Percentiles rank a stretch among this genome's conserved stretches.
Conservation (phyloP, 2,329 filamentous ascomycete genomes). For the Aspergillus hortae region DNA sequence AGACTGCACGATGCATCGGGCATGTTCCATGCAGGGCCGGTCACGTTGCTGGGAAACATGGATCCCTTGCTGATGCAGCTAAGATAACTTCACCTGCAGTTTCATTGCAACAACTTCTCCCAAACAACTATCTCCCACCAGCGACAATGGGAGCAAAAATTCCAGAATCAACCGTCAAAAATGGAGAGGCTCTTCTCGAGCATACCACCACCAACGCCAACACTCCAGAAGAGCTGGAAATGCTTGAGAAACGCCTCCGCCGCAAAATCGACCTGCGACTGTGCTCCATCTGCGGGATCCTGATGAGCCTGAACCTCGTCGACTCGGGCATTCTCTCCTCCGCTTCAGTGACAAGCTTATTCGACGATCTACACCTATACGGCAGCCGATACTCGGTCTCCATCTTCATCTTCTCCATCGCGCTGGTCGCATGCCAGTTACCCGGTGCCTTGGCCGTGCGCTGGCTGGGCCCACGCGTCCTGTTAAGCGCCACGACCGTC, state of each 20-base stretch:
- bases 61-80: too few relatives aligned
- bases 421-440: conserved; percentile 65
- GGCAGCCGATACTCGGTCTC: conserved; percentile 66
- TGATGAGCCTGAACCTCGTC: conserved; percentile 66
- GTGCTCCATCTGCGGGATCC: conserved; percentile 67
- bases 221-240: conserved; percentile 15
- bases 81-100: too few relatives aligned
- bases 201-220: too few relatives aligned
- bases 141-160: too few relatives aligned
- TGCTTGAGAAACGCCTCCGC: conserved; percentile 49
- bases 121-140: too few relatives aligned
- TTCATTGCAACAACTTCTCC: too few relatives aligned
- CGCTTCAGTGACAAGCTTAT: conserved; percentile 67
- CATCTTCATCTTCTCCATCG: conserved; percentile 71
- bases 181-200: too few relatives aligned
- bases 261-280: conserved; percentile 65
- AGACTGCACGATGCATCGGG: not conserved
- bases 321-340: conserved; percentile 68
- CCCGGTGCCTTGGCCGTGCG: conserved; percentile 66
- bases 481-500: conserved; percentile 59
- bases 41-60: too few relatives aligned
- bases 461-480: conserved; percentile 60
- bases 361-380: conserved; percentile 59
- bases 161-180: too few relatives aligned
- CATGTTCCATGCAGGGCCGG: too few relatives aligned